These are phyloP conservation scores for Quillaja saponaria DNA, from an alignment of 306 rosid genomes.

Conservation along the genomic window DNA sequence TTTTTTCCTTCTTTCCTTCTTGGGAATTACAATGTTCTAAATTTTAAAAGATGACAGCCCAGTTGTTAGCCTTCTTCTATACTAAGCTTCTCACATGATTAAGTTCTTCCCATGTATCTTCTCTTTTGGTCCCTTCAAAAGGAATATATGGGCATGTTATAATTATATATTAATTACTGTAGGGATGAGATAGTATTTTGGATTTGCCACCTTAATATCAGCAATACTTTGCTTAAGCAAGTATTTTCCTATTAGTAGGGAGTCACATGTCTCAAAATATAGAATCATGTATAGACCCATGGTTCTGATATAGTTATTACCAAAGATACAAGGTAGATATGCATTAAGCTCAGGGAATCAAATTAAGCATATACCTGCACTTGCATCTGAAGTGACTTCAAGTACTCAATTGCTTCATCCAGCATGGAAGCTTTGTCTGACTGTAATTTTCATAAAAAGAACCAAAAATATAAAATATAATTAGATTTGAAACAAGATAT, in stretches of 20 bases:
- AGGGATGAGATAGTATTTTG: too few relatives aligned
- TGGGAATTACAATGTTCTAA: too few relatives aligned
- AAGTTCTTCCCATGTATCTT: too few relatives aligned
- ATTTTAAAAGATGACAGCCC: too few relatives aligned
- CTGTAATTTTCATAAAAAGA: conserved; percentile 37
- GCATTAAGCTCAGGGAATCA: not conserved
- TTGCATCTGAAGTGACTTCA: conserved; percentile 81
- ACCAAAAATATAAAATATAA: not conserved
- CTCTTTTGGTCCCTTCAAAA: too few relatives aligned
- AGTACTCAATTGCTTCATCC: conserved; percentile 90
- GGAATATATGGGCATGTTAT: too few relatives aligned
- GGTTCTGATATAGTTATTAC: not conserved
- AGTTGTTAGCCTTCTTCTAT: too few relatives aligned
- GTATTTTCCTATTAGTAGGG: not conserved
- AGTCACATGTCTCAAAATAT: not conserved
- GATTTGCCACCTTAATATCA: not conserved
- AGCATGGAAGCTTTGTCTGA: conserved; percentile 90
- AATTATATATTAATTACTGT: too few relatives aligned
- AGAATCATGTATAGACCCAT: not conserved
- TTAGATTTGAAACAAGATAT: conserved; percentile 12
- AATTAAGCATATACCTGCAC: conserved; percentile 59
- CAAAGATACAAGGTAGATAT: not conserved
- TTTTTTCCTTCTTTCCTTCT: too few relatives aligned
- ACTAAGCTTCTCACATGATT: too few relatives aligned
- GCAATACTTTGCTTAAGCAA: not conserved